Evolutionary conservation across 1,139 yeast species (phyloP).

Genomic region (Blastobotrys capitulatus): DNA sequence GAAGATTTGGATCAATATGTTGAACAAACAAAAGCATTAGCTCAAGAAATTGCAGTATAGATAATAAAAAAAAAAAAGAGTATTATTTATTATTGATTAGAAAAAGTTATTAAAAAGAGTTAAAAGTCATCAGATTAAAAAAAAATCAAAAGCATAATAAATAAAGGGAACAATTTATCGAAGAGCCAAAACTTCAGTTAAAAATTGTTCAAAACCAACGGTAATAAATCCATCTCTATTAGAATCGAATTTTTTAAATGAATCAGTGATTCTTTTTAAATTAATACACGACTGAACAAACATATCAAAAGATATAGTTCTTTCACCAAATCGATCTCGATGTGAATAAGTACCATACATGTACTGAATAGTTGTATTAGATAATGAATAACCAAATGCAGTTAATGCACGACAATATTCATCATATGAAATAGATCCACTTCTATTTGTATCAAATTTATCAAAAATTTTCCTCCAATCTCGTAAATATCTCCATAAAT

Average conservation of each 20-base stretch:
- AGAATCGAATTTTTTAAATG: conserved; percentile 69
- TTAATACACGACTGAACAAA: conserved; percentile 78
- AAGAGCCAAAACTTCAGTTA: conserved; percentile 46
- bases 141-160: background rate
- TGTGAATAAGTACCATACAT: conserved; percentile 56
- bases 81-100: background rate
- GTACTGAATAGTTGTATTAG: conserved; percentile 56
- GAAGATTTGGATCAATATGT: conserved; percentile 6
- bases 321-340: conserved; percentile 40
- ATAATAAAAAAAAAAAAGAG: background rate
- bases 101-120: no score
- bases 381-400: conserved; percentile 64
- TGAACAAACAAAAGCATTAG: background rate
- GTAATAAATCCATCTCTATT: conserved; percentile 76
- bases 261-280: conserved; percentile 69
- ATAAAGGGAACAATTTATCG: background rate
- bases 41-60: conserved; percentile 8
- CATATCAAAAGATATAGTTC: conserved; percentile 70
- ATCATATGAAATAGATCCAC: conserved; percentile 59
- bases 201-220: conserved; percentile 70
- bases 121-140: background rate
- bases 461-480: conserved; percentile 66
- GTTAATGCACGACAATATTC: conserved; percentile 64
- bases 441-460: conserved; percentile 55
- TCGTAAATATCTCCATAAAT: conserved; percentile 66